Conservation (phyloP, 495 filamentous ascomycete genomes). For the Chaetomium tenue region DNA sequence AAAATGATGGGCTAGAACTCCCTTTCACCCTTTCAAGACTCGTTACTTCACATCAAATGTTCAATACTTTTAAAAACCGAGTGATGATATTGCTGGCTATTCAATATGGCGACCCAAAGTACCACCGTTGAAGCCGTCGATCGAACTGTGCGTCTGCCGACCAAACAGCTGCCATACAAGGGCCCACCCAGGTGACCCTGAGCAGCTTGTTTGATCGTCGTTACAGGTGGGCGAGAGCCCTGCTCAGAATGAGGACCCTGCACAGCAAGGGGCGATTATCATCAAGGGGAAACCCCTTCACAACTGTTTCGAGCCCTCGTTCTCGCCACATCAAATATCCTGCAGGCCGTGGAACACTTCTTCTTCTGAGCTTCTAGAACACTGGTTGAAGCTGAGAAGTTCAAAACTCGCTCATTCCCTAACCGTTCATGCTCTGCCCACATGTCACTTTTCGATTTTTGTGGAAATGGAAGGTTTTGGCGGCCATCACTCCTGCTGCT, state of each 20-base stretch:
- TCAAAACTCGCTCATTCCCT: neutral
- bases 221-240: neutral
- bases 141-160: neutral
- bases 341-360: neutral
- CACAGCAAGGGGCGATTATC: conserved; percentile 6
- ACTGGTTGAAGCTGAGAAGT: neutral
- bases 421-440: no score
- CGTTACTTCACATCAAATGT: neutral
- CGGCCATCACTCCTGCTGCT: neutral
- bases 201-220: conserved; percentile 17
- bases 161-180: neutral
- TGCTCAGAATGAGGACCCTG: neutral
- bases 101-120: neutral
- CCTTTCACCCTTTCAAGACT: neutral
- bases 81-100: neutral
- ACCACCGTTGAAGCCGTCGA: conserved; percentile 5
- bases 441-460: neutral
- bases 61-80: neutral
- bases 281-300: neutral
- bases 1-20: neutral
- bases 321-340: neutral
- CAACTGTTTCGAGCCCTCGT: neutral
- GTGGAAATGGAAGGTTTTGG: conserved; percentile 1
- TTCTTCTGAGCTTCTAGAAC: conserved; percentile 9
- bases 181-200: neutral